phyloP scores from a whole-genome alignment of 441 rosid species.

The Manihot esculenta region DNA sequence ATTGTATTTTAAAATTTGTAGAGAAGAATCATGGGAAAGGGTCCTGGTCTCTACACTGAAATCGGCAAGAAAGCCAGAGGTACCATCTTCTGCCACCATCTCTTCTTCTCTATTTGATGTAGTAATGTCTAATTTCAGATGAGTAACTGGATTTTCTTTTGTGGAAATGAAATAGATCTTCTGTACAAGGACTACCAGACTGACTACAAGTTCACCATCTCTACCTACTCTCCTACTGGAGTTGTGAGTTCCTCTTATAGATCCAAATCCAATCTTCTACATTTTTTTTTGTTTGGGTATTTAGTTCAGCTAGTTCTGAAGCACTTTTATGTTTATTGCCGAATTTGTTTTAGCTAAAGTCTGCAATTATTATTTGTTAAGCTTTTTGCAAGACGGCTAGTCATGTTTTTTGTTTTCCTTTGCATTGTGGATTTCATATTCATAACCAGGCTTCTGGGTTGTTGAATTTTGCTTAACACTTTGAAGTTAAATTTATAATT shows the following conservation, averaged over 20 bases:
- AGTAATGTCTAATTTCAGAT: not conserved
- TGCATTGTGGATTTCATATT: not conserved
- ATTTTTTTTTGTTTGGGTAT: not conserved
- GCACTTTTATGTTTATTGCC: too few relatives aligned
- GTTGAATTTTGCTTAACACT: not conserved
- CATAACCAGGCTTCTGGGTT: not conserved
- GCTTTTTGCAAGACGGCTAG: too few relatives aligned
- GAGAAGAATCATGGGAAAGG: slow-evolving; percentile 56
- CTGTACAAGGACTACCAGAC: slow-evolving; percentile 89
- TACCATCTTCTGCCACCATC: slow-evolving; percentile 2
- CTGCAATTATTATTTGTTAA: too few relatives aligned
- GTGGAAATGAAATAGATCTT: slow-evolving; percentile 50
- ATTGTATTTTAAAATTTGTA: not conserved
- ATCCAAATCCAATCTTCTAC: not conserved
- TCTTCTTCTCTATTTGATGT: not conserved
- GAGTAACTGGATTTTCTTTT: not conserved
- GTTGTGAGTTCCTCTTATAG: slow-evolving; percentile 57
- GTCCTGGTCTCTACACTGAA: slow-evolving; percentile 81
- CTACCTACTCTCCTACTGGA: slow-evolving; percentile 76
- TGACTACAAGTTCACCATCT: slow-evolving; percentile 78
- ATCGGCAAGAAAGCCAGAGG: slow-evolving; percentile 86
- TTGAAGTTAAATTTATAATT: not conserved
- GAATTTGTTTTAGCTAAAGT: too few relatives aligned
- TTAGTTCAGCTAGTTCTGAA: not conserved
- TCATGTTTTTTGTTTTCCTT: too few relatives aligned